A percentile compares a stretch with the other conserved stretches of the same genome.
These are phyloP conservation scores for Globisporangium yorkense DNA, from an alignment of 352 stramenopile species.

Conservation along the genomic window DNA sequence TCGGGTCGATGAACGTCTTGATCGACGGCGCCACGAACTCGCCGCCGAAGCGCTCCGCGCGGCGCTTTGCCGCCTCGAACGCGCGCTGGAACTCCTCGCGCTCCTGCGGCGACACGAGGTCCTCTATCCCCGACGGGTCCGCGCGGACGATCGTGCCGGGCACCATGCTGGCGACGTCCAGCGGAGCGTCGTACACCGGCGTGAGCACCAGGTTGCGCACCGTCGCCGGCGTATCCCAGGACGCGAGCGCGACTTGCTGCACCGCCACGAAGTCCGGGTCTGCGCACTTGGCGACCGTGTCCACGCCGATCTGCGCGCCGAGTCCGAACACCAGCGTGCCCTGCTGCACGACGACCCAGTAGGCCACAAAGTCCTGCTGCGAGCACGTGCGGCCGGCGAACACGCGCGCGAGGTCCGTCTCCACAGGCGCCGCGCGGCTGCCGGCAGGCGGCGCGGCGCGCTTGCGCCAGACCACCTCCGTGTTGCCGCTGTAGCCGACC, in stretches of 20 bases:
- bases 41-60: constrained; percentile 61
- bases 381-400: constrained; percentile 73
- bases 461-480: constrained; percentile 68
- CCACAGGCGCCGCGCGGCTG: constrained; percentile 19
- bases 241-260: constrained; percentile 51
- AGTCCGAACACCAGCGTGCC: constrained; percentile 42
- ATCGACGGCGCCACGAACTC: constrained; percentile 51
- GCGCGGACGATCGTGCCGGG: constrained; percentile 50
- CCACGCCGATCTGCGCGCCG: constrained; percentile 40
- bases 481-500: constrained; percentile 67
- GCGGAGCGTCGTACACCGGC: constrained; percentile 24
- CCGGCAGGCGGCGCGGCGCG: constrained; percentile 6
- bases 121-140: constrained; percentile 45
- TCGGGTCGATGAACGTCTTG: constrained; percentile 77
- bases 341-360: constrained; percentile 61
- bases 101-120: constrained; percentile 58
- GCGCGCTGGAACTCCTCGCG: constrained; percentile 40
- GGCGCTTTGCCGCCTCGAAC: constrained; percentile 34
- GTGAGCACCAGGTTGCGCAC: constrained; percentile 40
- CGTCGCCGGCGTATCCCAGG: constrained; percentile 52
- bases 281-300: constrained; percentile 45
- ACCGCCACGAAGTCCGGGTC: constrained; percentile 35
- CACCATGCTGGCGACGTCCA: constrained; percentile 32
- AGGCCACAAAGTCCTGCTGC: constrained; percentile 46
- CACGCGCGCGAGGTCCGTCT: constrained; percentile 49